Conservation (phyloP, 1,284 basidiomycete genomes). For the Ustilago cynodontis region DNA sequence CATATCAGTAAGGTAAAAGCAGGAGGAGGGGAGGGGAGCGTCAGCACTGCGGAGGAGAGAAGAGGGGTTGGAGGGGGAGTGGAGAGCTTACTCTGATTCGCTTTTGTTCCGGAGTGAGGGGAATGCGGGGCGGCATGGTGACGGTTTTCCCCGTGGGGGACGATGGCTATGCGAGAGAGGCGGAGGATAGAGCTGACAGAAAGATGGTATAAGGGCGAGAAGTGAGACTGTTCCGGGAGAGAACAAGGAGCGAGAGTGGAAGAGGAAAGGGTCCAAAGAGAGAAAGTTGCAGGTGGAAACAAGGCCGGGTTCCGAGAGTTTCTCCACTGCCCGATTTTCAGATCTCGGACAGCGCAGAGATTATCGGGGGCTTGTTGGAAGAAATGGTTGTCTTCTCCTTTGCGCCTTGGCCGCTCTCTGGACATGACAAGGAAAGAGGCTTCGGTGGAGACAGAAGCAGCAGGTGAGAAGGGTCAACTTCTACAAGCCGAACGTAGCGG, state of each 20-base stretch:
- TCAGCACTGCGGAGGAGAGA: background rate
- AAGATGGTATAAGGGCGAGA: background rate
- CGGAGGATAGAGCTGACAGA: too few relatives aligned
- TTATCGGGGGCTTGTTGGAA: background rate
- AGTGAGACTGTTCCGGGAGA: background rate
- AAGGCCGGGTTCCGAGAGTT: background rate
- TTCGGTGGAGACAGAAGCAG: too few relatives aligned
- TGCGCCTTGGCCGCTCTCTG: too few relatives aligned
- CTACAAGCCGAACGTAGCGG: background rate
- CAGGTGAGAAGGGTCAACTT: background rate
- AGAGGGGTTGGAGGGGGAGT: background rate
- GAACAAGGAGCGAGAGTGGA: background rate
- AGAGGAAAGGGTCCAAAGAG: background rate
- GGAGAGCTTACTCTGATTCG: slow-evolving; percentile 41
- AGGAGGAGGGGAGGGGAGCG: background rate
- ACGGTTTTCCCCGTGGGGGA: background rate
- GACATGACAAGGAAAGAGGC: too few relatives aligned
- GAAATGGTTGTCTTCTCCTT: background rate
- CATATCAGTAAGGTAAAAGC: background rate
- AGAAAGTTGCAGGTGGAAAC: background rate
- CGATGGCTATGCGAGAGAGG: too few relatives aligned
- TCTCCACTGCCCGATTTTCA: slow-evolving; percentile 1
- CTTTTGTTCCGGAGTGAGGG: slow-evolving; percentile 46
- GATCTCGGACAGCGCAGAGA: background rate
- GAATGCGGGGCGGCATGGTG: slow-evolving; percentile 36